These are phyloP conservation scores for Anisogramma anomala DNA, from an alignment of 2,329 filamentous ascomycete species.

Conservation along the genomic window DNA sequence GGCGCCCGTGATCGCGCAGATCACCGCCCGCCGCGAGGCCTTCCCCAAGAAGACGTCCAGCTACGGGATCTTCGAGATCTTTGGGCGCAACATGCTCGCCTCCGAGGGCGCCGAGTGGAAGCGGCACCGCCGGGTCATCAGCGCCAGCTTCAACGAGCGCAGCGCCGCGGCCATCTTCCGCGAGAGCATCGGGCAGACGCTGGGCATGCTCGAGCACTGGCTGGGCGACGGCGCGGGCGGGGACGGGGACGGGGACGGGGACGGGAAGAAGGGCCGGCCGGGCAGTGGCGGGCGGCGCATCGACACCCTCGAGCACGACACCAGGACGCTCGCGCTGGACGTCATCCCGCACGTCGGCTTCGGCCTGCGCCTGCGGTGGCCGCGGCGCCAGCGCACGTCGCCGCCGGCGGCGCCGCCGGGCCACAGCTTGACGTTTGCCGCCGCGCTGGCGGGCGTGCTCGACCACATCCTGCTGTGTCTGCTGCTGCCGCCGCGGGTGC, in stretches of 20 bases:
- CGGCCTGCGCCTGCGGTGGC: constrained; percentile 49
- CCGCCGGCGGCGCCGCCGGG: constrained; percentile 36
- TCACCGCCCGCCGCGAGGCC: constrained; percentile 53
- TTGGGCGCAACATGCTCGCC: constrained; percentile 60
- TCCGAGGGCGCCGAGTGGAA: constrained; percentile 61
- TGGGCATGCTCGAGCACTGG: constrained; percentile 50
- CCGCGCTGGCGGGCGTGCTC: constrained; percentile 49
- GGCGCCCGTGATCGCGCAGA: constrained; percentile 53
- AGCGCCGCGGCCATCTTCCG: constrained; percentile 56
- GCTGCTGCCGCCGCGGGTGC: constrained; percentile 44
- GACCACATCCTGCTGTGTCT: constrained; percentile 53
- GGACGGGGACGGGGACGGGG: constrained; percentile 16
- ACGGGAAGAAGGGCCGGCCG: constrained; percentile 18
- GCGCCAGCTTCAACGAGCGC: constrained; percentile 64
- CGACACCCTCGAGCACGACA: constrained; percentile 46
- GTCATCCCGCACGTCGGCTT: constrained; percentile 60
- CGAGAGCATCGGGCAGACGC: constrained; percentile 51
- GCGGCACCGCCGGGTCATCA: constrained; percentile 59
- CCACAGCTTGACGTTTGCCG: constrained; percentile 53
- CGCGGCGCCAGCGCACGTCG: constrained; percentile 47
- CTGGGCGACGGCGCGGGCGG: constrained; percentile 21
- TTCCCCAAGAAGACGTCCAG: constrained; percentile 57
- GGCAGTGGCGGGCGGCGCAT: constrained; percentile 39
- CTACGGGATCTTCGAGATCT: constrained; percentile 50
- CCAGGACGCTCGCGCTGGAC: constrained; percentile 49